These are phyloP conservation scores for Phyllosticta ampelicida DNA, from an alignment of 2,329 filamentous ascomycete genomes.

Conservation along the genomic window DNA sequence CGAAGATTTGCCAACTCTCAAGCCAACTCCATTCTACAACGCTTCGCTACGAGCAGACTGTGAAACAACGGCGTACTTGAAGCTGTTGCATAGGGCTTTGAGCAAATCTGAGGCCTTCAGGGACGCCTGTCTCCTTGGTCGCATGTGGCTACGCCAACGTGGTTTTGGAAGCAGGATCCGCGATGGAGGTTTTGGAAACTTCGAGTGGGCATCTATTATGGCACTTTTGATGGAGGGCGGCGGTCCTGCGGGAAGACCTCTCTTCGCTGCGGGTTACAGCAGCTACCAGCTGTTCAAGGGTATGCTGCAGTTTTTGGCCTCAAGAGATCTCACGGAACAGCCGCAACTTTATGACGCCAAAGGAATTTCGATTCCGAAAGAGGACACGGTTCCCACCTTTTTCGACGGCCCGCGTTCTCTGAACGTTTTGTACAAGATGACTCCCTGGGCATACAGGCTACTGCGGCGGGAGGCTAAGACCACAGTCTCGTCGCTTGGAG, in stretches of 20 bases:
- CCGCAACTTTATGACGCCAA: conserved; percentile 44
- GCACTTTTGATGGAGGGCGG: conserved; percentile 73
- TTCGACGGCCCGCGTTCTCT: conserved; percentile 65
- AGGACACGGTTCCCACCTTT: conserved; percentile 52
- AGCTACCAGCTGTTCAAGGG: conserved; percentile 94
- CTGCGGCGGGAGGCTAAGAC: conserved; percentile 64
- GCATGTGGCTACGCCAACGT: conserved; percentile 80
- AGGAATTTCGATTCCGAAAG: conserved; percentile 24
- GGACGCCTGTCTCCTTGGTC: conserved; percentile 77
- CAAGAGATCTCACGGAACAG: conserved; percentile 59
- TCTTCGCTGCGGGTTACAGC: conserved; percentile 71
- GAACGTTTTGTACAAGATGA: conserved; percentile 89
- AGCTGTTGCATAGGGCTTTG: conserved; percentile 58
- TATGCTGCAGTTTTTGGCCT: conserved; percentile 73
- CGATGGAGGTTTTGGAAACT: conserved; percentile 78
- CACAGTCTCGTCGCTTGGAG: conserved; percentile 64
- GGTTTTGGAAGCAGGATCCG: conserved; percentile 62
- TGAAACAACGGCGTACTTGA: conserved; percentile 62
- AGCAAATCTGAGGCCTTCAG: conserved; percentile 62
- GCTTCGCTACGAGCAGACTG: conserved; percentile 70
- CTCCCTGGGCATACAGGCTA: conserved; percentile 64
- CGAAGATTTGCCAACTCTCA: conserved; percentile 30
- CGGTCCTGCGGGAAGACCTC: conserved; percentile 56
- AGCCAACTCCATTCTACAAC: conserved; percentile 78
- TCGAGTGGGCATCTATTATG: conserved; percentile 78